These are phyloP conservation scores for Salvia rosmarinus DNA, from an alignment of 257 asterid species.

Conservation along the genomic window DNA sequence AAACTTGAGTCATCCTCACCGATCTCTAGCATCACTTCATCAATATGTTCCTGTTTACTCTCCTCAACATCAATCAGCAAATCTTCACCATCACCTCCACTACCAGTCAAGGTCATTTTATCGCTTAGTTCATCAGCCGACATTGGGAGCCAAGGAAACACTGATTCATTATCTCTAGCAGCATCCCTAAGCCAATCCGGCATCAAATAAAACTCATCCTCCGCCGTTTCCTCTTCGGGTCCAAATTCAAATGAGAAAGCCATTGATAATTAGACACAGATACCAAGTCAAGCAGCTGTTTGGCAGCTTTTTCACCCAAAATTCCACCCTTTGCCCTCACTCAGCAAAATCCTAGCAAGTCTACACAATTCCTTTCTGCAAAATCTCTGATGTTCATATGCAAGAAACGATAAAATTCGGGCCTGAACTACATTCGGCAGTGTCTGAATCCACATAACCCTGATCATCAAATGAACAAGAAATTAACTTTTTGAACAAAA, in stretches of 20 bases:
- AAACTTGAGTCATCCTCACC: slow-evolving; percentile 30
- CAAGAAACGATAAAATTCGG: slow-evolving; percentile 62
- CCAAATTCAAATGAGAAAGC: slow-evolving; percentile 62
- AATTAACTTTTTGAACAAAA: slow-evolving; percentile 14
- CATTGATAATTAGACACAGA: slow-evolving; percentile 55
- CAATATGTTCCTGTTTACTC: slow-evolving; percentile 34
- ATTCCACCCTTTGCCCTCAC: slow-evolving; percentile 51
- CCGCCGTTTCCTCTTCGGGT: slow-evolving; percentile 59
- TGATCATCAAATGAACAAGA: slow-evolving; percentile 39
- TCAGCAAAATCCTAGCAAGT: slow-evolving; percentile 53
- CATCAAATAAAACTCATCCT: slow-evolving; percentile 52
- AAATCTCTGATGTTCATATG: slow-evolving; percentile 55
- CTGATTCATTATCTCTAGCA: slow-evolving; percentile 37
- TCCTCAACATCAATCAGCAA: slow-evolving; percentile 33
- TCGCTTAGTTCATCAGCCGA: slow-evolving; percentile 41
- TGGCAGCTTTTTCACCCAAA: slow-evolving; percentile 80
- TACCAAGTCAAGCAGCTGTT: slow-evolving; percentile 62
- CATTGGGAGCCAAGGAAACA: slow-evolving; percentile 76
- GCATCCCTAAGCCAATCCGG: slow-evolving; percentile 63
- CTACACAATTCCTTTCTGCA: slow-evolving; percentile 50
- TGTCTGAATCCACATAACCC: slow-evolving; percentile 65
- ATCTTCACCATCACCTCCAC: slow-evolving; percentile 43
- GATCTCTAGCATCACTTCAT: slow-evolving; percentile 45
- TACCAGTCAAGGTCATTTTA: slow-evolving; percentile 33
- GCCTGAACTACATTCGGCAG: slow-evolving; percentile 67